Conservation (phyloP, 1,284 basidiomycete species). For the Ganoderma resinaceum region DNA sequence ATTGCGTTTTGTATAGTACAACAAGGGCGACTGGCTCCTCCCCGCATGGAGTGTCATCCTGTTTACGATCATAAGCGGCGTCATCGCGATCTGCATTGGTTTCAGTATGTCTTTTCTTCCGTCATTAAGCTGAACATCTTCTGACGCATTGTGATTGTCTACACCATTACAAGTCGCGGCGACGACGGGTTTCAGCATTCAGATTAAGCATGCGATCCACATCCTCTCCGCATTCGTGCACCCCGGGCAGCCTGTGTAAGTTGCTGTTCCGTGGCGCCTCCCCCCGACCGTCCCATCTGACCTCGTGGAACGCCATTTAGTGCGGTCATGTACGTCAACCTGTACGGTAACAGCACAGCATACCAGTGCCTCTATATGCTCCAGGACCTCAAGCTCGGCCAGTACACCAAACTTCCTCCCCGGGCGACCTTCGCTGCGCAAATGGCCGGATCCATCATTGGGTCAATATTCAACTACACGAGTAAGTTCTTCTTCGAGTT, state of each 20-base stretch:
- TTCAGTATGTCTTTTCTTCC: conserved; percentile 47
- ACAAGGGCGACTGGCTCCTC: conserved; percentile 52
- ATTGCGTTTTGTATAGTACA: conserved; percentile 42
- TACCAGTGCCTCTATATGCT: conserved; percentile 65
- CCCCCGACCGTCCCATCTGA: conserved; percentile 1
- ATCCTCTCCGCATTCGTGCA: conserved; percentile 69
- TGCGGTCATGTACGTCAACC: conserved; percentile 59
- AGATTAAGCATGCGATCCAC: conserved; percentile 61
- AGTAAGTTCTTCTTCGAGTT: conserved; percentile 39
- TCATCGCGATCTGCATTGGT: conserved; percentile 55
- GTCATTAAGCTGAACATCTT: no score
- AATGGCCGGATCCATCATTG: conserved; percentile 52
- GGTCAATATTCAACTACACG: conserved; percentile 59
- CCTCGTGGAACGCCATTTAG: conserved; percentile 28
- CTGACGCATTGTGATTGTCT: no score
- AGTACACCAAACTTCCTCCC: conserved; percentile 63
- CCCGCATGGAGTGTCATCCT: conserved; percentile 61
- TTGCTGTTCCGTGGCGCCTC: background rate
- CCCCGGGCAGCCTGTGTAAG: conserved; percentile 62
- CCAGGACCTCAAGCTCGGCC: conserved; percentile 64
- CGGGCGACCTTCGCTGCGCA: conserved; percentile 55
- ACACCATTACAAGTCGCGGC: conserved; percentile 53
- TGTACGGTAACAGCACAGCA: conserved; percentile 65
- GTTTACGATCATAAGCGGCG: conserved; percentile 53
- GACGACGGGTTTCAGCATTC: conserved; percentile 58